A percentile compares a stretch with the other conserved stretches of the same genome.
Evolutionary conservation across 1,284 basidiomycete species (phyloP).

Genomic region (Takashimella tepidaria): DNA sequence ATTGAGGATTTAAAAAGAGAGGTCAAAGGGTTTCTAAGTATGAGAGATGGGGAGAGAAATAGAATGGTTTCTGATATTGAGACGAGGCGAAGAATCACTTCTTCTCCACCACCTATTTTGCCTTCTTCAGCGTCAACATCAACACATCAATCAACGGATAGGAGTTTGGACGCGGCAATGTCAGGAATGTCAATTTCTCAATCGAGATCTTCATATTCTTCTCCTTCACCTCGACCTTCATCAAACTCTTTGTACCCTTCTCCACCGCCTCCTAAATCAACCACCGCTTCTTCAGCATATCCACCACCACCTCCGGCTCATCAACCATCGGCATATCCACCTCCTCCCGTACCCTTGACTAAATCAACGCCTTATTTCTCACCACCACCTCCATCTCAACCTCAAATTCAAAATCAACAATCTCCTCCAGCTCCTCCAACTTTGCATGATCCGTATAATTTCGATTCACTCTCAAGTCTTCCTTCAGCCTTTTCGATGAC

Average conservation of each 20-base stretch:
- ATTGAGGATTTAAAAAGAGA: slow-evolving; percentile 59
- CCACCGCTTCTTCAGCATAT: slow-evolving; percentile 16
- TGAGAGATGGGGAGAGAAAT: slow-evolving; percentile 67
- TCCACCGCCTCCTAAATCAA: slow-evolving; percentile 17
- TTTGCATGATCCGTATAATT: slow-evolving; percentile 37
- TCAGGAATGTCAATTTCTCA: slow-evolving; percentile 26
- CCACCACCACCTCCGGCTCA: slow-evolving; percentile 29
- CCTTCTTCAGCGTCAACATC: slow-evolving; percentile 21
- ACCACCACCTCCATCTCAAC: too few relatives aligned
- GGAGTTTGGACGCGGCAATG: slow-evolving; percentile 31
- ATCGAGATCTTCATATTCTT: background rate
- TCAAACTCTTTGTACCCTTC: slow-evolving; percentile 16
- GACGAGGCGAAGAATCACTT: slow-evolving; percentile 47
- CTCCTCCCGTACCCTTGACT: background rate
- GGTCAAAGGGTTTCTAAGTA: slow-evolving; percentile 59
- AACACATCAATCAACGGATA: slow-evolving; percentile 14
- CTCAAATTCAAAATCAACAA: background rate
- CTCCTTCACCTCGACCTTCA: slow-evolving; percentile 1
- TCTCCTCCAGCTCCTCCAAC: background rate
- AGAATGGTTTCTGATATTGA: slow-evolving; percentile 65
- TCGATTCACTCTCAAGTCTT: slow-evolving; percentile 24
- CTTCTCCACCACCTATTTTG: slow-evolving; percentile 16
- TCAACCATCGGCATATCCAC: slow-evolving; percentile 10
- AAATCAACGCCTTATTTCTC: background rate
- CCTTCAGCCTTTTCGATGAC: slow-evolving; percentile 31